Percentiles rank a stretch among this genome's conserved stretches.
Conservation (phyloP, 129 eudicot genomes). For the Saussurea involucrata region DNA sequence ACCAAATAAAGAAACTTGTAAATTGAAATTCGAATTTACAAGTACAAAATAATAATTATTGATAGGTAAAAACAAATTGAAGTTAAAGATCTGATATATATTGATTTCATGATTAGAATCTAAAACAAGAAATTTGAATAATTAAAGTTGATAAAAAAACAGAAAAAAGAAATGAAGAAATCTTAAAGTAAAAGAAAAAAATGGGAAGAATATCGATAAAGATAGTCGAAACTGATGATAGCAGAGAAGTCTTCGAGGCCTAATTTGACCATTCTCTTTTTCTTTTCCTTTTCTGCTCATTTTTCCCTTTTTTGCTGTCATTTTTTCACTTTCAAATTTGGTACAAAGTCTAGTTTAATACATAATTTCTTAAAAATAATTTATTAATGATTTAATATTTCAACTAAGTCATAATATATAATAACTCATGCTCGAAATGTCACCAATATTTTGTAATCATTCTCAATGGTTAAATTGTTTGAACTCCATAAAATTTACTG, state of each 20-base stretch:
- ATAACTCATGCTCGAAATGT: too few species aligned
- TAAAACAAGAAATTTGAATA: neutral
- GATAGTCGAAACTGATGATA: constrained; percentile 73
- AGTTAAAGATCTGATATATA: neutral
- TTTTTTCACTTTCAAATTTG: constrained; percentile 2
- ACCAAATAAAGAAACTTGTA: too few species aligned
- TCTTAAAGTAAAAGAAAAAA: neutral
- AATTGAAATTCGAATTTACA: too few species aligned
- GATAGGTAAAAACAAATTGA: too few species aligned
- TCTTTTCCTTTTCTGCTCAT: constrained; percentile 31
- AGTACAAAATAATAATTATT: too few species aligned
- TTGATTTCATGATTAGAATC: neutral
- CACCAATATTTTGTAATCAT: too few species aligned
- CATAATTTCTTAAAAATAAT: neutral
- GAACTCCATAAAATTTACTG: too few species aligned
- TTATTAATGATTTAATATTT: neutral
- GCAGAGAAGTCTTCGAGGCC: constrained; percentile 70
- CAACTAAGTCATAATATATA: neutral
- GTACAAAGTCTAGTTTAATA: neutral
- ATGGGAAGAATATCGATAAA: constrained; percentile 59
- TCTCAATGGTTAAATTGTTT: too few species aligned
- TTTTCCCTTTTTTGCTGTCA: constrained; percentile 47
- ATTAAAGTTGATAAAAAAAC: neutral
- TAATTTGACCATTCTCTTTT: constrained; percentile 61
- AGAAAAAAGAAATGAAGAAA: neutral